phyloP scores from a whole-genome alignment of 352 stramenopile genomes.

The Phytopythium oedochilum region DNA sequence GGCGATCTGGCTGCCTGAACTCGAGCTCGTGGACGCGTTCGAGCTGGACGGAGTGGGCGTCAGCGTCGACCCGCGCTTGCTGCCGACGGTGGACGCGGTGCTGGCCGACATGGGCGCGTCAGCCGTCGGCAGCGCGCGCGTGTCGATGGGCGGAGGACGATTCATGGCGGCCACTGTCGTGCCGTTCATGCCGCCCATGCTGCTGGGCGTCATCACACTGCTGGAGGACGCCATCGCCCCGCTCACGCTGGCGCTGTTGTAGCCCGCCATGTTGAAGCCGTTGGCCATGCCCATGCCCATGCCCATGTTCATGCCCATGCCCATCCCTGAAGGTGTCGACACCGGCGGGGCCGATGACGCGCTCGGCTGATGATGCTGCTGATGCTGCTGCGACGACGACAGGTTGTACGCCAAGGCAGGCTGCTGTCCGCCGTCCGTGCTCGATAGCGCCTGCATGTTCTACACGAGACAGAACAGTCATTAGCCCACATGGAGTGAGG shows the following conservation, averaged over 20 bases:
- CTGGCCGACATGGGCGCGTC: constrained; percentile 19
- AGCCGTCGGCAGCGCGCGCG: constrained; percentile 19
- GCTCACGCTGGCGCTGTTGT: background rate
- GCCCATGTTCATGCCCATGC: constrained; percentile 12
- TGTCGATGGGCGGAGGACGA: constrained; percentile 52
- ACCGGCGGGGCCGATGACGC: background rate
- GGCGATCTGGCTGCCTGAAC: background rate
- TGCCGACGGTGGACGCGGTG: constrained; percentile 8
- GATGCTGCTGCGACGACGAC: constrained; percentile 7
- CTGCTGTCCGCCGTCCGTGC: constrained; percentile 14
- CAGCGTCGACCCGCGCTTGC: constrained; percentile 24
- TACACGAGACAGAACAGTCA: too few species aligned
- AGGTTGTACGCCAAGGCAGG: constrained; percentile 16
- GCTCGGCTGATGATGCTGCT: constrained; percentile 8
- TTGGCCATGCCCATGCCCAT: constrained; percentile 20
- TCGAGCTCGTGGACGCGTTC: constrained; percentile 12
- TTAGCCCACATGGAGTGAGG: too few species aligned
- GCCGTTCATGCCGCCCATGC: constrained; percentile 4
- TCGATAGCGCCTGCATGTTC: constrained; percentile 21
- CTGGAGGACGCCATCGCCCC: constrained; percentile 16
- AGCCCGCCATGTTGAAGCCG: constrained; percentile 12
- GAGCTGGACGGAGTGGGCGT: constrained; percentile 40
- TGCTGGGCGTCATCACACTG: constrained; percentile 15
- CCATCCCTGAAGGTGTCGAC: background rate
- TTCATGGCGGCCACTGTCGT: background rate